Conservation (phyloP, 139 green algal genomes). For the Chlorella sp. region DNA sequence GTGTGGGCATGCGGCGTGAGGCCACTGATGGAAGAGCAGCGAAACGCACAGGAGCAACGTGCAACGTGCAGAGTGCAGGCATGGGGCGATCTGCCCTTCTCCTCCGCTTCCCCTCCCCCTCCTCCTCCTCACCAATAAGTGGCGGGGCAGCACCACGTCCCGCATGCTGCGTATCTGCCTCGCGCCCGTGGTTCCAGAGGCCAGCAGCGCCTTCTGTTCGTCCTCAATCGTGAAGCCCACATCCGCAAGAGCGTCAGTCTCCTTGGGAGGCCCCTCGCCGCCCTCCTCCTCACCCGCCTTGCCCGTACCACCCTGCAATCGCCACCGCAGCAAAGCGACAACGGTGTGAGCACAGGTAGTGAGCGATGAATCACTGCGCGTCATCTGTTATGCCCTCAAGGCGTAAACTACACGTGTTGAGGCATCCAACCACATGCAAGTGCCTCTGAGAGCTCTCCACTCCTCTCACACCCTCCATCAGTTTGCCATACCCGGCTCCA, state of each 20-base stretch:
- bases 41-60: not conserved
- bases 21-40: not conserved
- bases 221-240: not conserved
- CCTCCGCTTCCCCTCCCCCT: not conserved
- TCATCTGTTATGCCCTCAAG: no score
- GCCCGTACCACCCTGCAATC: not conserved
- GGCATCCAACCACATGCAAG: no score
- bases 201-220: not conserved
- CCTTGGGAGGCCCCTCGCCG: no score
- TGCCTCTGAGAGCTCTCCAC: no score
- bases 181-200: no score
- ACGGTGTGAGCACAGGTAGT: not conserved
- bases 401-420: not conserved
- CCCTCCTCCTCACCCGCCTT: not conserved
- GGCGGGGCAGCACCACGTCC: not conserved
- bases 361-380: no score
- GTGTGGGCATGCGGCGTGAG: not conserved
- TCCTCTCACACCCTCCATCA: no score
- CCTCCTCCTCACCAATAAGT: not conserved
- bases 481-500: no score
- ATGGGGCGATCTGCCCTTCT: not conserved
- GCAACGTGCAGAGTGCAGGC: not conserved
- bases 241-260: not conserved
- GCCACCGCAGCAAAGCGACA: not conserved
- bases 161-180: not conserved